Evolutionary conservation across 768 basidiomycete genomes (phyloP), one percentile per base, ranked within the genome.

Genomic region (Coprinopsis strossmayeri): DNA sequence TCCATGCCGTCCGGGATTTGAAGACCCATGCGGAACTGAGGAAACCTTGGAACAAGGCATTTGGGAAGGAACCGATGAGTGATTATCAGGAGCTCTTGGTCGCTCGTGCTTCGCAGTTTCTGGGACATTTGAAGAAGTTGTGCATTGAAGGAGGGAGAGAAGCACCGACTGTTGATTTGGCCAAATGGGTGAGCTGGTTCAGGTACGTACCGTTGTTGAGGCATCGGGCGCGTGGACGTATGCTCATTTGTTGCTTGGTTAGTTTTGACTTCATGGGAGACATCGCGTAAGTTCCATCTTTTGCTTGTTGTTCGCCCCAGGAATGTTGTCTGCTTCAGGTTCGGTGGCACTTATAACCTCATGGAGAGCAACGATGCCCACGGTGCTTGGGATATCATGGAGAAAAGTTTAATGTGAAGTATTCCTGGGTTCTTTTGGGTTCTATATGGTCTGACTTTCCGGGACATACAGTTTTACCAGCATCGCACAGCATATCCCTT

Each of bases 41-140:
- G 4, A 65, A 66, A 34, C 58, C 67, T 3, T 76, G 76, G 76
- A 67, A 68, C 27, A 59, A 71, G 34, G 73, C 62, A 0, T 68
- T 77, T 53, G 67, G 60, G 12, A 61, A 58, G 7, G 57, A 59
- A 1, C 61, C 71, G 2, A 42, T 77, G 7, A 67, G 64, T 45
- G 69, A 70, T 30, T 74, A 75, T 46, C 61, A 72, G 38, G 52
- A 53, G 9, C 48, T 67, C 5, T 50, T 75, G 37, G 10, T 38
- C 7, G 37, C 12, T 12, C 7, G 37, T 9, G 17, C 9, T 20
- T 13, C 17, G 37, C 10, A 38, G 7, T 18, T 38, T 7, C 10
- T 12, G 52, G 54, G 1, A 52, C 53, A 28, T 51, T 69, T n/a
- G 59, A 59, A 11, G 51, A 48, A 3, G 60, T 70, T 25, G 59